Percentiles rank a stretch among this genome's conserved stretches.
phyloP scores from a whole-genome alignment of 805 yeast genomes.

The Scheffersomyces stipitis region DNA sequence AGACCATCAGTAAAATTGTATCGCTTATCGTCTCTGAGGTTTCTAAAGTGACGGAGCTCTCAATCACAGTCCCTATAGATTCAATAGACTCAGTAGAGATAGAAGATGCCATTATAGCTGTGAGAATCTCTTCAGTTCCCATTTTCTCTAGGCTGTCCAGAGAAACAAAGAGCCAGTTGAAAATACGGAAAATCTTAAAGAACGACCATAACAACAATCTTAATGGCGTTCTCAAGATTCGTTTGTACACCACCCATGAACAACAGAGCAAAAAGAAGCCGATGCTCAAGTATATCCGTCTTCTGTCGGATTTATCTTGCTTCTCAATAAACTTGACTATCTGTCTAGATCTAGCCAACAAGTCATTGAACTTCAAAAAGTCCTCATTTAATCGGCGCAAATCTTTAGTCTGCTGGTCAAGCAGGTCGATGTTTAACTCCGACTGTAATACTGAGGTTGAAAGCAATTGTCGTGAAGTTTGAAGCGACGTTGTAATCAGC shows the following conservation, averaged over 20 bases:
- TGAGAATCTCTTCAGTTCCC: neutral
- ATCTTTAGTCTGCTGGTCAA: slow-evolving; percentile 47
- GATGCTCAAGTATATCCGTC: slow-evolving; percentile 47
- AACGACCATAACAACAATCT: slow-evolving; percentile 47
- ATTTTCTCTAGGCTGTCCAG: neutral
- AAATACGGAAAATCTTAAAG: slow-evolving; percentile 30
- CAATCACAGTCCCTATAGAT: too few relatives aligned
- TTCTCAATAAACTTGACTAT: slow-evolving; percentile 53
- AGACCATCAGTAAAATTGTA: too few relatives aligned
- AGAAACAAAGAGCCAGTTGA: slow-evolving; percentile 9
- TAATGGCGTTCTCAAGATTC: slow-evolving; percentile 47
- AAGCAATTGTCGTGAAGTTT: slow-evolving; percentile 48
- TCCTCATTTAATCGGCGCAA: slow-evolving; percentile 41
- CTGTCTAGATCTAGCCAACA: slow-evolving; percentile 42
- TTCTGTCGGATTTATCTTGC: slow-evolving; percentile 49
- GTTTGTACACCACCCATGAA: slow-evolving; percentile 50
- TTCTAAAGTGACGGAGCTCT: too few relatives aligned
- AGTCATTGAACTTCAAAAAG: slow-evolving; percentile 38
- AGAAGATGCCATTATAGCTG: neutral
- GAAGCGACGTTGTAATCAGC: slow-evolving; percentile 46
- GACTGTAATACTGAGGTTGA: slow-evolving; percentile 51
- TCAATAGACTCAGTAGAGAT: neutral
- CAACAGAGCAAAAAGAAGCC: slow-evolving; percentile 47
- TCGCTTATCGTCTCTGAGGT: too few relatives aligned
- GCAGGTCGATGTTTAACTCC: slow-evolving; percentile 48